These are phyloP conservation scores for Cokeromyces recurvatus DNA, from an alignment of 371 early-diverging fungal species.

Conservation along the genomic window DNA sequence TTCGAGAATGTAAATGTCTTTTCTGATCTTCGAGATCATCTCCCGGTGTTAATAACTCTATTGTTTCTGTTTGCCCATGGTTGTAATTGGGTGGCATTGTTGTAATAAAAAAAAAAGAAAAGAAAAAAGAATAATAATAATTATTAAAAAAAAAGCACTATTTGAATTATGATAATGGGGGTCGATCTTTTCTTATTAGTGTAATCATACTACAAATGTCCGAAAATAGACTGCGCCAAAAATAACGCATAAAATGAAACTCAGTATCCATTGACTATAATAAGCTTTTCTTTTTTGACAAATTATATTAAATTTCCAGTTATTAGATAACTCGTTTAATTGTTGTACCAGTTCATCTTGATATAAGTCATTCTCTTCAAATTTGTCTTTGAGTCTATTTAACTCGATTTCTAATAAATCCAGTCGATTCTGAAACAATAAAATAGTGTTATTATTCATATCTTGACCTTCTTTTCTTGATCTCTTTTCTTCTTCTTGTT, in stretches of 20 bases:
- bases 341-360: slow-evolving; percentile 26
- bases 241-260: slow-evolving; percentile 13
- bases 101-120: too few relatives aligned
- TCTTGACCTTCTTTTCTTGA: not conserved
- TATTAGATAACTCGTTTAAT: slow-evolving; percentile 16
- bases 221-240: not conserved
- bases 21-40: slow-evolving; percentile 7
- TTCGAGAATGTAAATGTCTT: slow-evolving; percentile 15
- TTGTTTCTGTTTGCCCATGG: slow-evolving; percentile 7
- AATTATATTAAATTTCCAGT: too few relatives aligned
- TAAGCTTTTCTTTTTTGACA: too few relatives aligned
- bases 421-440: slow-evolving; percentile 43
- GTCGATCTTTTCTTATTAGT: too few relatives aligned
- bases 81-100: slow-evolving; percentile 18
- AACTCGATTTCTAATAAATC: slow-evolving; percentile 41
- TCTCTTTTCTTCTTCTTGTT: not conserved
- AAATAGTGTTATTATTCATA: slow-evolving; percentile 14
- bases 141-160: not conserved
- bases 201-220: not conserved
- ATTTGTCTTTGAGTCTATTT: slow-evolving; percentile 26
- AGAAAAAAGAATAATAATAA: too few relatives aligned
- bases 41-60: slow-evolving; percentile 14
- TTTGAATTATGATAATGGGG: too few relatives aligned
- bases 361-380: slow-evolving; percentile 21
- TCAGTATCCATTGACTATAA: slow-evolving; percentile 38